phyloP scores from a whole-genome alignment of 257 asterid species.

The Thymus quinquecostatus region DNA sequence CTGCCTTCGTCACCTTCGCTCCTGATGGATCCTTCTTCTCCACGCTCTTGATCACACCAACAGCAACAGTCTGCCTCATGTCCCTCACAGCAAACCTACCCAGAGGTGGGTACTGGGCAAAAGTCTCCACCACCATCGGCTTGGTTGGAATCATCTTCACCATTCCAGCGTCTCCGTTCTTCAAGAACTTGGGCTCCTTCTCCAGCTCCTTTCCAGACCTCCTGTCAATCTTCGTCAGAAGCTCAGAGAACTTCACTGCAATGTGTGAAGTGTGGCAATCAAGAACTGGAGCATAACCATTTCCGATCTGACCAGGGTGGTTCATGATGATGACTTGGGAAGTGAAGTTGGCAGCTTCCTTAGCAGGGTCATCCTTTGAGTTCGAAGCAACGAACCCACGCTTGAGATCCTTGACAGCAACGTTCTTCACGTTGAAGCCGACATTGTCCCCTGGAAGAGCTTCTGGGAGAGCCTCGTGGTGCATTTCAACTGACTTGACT shows the following conservation, averaged over 20 bases:
- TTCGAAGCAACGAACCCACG: conserved; percentile 65
- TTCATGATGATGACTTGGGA: conserved; percentile 75
- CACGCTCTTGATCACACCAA: conserved; percentile 51
- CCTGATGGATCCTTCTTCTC: conserved; percentile 63
- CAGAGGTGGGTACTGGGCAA: conserved; percentile 51
- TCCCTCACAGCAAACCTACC: conserved; percentile 63
- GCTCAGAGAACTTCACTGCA: conserved; percentile 63
- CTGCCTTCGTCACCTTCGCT: conserved; percentile 67
- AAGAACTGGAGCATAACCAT: conserved; percentile 70
- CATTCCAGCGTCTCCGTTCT: conserved; percentile 65
- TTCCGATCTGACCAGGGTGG: conserved; percentile 78
- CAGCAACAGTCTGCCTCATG: conserved; percentile 63
- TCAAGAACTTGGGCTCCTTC: conserved; percentile 76
- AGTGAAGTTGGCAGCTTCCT: conserved; percentile 59
- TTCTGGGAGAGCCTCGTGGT: conserved; percentile 24
- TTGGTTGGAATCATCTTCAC: conserved; percentile 63
- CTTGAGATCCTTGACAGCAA: conserved; percentile 68
- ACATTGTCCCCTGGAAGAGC: conserved; percentile 91
- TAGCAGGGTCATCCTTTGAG: conserved; percentile 68
- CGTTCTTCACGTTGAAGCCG: conserved; percentile 72
- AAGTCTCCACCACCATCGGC: conserved; percentile 63
- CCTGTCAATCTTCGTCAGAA: conserved; percentile 59
- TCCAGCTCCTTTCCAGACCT: conserved; percentile 63
- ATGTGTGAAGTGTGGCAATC: conserved; percentile 75
- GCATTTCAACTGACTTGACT: conserved; percentile 48